Conservation (phyloP, 169 alveolate genomes). For the Plasmodium falciparum region DNA sequence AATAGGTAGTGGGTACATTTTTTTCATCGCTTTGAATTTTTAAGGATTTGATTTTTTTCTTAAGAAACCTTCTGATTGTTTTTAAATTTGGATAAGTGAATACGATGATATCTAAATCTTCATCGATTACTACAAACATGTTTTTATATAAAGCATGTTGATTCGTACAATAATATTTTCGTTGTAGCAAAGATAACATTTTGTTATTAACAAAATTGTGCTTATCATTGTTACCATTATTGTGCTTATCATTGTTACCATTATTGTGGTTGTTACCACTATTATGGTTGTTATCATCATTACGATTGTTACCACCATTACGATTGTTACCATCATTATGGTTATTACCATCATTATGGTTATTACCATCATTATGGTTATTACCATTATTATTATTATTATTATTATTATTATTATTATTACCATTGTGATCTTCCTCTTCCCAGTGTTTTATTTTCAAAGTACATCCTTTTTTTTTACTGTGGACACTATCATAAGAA, state of each 20-base stretch:
- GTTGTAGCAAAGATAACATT: not conserved
- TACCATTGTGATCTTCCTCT: not conserved
- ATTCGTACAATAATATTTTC: constrained; percentile 2
- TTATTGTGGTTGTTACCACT: not conserved
- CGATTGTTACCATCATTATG: not conserved
- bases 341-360: not conserved
- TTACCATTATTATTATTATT: not conserved
- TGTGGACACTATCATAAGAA: not conserved
- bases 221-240: too few species aligned
- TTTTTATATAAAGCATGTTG: constrained; percentile 58
- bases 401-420: too few species aligned
- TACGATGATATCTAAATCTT: constrained; percentile 9
- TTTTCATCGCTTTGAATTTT: constrained; percentile 4
- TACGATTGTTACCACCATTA: not conserved
- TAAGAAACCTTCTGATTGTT: constrained; percentile 33
- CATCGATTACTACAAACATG: constrained; percentile 29
- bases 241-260: too few species aligned
- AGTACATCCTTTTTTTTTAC: not conserved
- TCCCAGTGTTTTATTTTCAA: not conserved
- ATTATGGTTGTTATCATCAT: not conserved
- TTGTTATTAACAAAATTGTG: too few species aligned
- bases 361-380: not conserved
- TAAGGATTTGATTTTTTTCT: constrained; percentile 41
- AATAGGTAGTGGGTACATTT: constrained; percentile 42
- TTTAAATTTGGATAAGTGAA: constrained; percentile 46